Evolutionary conservation across 805 yeast genomes (phyloP).

Genomic region (Schwanniomyces occidentalis): DNA sequence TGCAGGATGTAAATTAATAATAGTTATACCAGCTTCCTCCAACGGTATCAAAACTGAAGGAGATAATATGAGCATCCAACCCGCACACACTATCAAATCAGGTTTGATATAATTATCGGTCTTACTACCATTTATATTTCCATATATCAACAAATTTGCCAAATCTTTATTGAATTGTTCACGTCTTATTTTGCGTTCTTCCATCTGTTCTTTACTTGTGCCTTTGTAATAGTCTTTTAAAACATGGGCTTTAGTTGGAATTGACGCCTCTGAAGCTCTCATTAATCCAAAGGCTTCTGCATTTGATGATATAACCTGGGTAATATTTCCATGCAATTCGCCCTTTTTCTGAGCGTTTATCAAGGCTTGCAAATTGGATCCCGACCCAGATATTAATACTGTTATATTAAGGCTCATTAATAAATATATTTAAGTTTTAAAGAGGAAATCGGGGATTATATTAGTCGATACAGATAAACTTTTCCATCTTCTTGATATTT

Average conservation of each 20-base stretch:
- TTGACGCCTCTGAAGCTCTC: slow-evolving; percentile 69
- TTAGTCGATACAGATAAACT: too few relatives aligned
- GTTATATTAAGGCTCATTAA: slow-evolving; percentile 40
- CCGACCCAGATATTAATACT: slow-evolving; percentile 92
- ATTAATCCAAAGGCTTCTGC: slow-evolving; percentile 83
- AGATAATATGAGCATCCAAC: slow-evolving; percentile 95
- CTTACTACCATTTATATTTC: slow-evolving; percentile 35
- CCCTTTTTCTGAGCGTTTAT: slow-evolving; percentile 63
- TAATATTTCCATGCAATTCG: slow-evolving; percentile 54
- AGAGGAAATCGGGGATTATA: too few relatives aligned
- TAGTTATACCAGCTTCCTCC: slow-evolving; percentile 60
- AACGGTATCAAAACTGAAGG: slow-evolving; percentile 71
- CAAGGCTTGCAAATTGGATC: slow-evolving; percentile 93
- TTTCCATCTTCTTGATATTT: too few relatives aligned
- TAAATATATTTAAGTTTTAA: too few relatives aligned
- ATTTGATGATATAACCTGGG: slow-evolving; percentile 82
- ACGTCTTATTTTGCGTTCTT: slow-evolving; percentile 60
- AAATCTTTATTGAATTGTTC: slow-evolving; percentile 75
- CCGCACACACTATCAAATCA: slow-evolving; percentile 92
- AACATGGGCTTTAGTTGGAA: slow-evolving; percentile 72
- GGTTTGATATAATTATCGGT: slow-evolving; percentile 52
- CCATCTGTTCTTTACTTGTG: slow-evolving; percentile 66
- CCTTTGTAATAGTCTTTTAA: slow-evolving; percentile 74
- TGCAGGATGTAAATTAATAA: slow-evolving; percentile 95
- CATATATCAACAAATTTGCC: slow-evolving; percentile 62